Percentiles rank a stretch among this genome's conserved stretches.
These are phyloP conservation scores for Penicillium olsonii DNA, from an alignment of 2,329 filamentous ascomycete genomes.

Conservation along the genomic window DNA sequence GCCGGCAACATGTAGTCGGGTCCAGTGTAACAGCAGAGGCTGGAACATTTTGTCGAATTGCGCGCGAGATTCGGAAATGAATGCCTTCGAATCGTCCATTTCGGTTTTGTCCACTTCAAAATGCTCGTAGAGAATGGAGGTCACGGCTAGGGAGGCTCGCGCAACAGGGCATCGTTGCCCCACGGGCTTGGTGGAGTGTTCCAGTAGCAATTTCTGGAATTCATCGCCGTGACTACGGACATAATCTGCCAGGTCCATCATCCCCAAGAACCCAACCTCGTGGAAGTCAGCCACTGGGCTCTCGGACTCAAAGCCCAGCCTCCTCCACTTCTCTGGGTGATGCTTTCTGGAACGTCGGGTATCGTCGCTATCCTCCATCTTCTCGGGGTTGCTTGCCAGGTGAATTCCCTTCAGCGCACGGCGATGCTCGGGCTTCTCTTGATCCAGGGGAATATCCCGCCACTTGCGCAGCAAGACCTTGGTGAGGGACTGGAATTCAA, in stretches of 20 bases:
- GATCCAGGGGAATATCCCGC: constrained; percentile 79
- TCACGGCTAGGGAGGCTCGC: constrained; percentile 81
- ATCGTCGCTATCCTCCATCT: constrained; percentile 40
- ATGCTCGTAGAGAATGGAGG: constrained; percentile 86
- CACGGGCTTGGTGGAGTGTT: constrained; percentile 74
- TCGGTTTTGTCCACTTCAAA: constrained; percentile 90
- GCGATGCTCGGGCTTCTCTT: constrained; percentile 85
- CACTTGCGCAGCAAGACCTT: constrained; percentile 86
- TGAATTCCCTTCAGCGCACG: constrained; percentile 84
- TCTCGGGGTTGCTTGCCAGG: constrained; percentile 66
- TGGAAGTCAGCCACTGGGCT: constrained; percentile 85
- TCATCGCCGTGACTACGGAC: constrained; percentile 88
- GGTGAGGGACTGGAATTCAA: constrained; percentile 91
- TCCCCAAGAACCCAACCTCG: constrained; percentile 80
- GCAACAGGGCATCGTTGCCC: constrained; percentile 83
- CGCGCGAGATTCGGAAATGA: constrained; percentile 70
- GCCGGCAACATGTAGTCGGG: constrained; percentile 79
- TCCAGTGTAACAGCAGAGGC: constrained; percentile 90
- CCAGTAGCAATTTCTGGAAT: constrained; percentile 87
- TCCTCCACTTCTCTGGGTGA: constrained; percentile 88
- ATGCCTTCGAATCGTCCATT: constrained; percentile 73
- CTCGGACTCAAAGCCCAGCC: constrained; percentile 88
- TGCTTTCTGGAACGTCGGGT: constrained; percentile 68
- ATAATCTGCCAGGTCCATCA: constrained; percentile 97
- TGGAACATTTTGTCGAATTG: constrained; percentile 85